Conservation (phyloP, 192 early-diverging fungal genomes). For the Powellomyces hirtus region DNA sequence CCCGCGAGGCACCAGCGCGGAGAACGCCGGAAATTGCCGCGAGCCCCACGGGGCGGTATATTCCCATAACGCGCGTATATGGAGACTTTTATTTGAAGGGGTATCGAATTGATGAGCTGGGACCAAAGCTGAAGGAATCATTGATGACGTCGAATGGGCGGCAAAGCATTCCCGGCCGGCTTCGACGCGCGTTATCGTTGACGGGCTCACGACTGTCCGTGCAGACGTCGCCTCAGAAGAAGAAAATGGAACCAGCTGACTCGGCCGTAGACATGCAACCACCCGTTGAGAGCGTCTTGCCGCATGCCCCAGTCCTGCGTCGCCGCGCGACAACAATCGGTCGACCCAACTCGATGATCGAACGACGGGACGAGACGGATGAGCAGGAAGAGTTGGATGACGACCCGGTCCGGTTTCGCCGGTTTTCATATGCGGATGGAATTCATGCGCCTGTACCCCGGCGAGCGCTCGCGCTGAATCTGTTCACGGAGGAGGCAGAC, state of each 20-base stretch:
- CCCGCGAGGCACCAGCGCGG: conserved; percentile 9
- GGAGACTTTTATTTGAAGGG: conserved; percentile 21
- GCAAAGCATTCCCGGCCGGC: not conserved
- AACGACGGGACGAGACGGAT: not conserved
- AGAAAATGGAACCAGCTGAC: not conserved
- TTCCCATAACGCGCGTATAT: conserved; percentile 14
- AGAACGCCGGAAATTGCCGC: conserved; percentile 11
- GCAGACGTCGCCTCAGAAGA: not conserved
- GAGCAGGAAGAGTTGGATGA: not conserved
- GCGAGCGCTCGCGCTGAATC: not conserved
- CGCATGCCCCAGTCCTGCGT: conserved; percentile 4
- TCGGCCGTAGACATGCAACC: not conserved
- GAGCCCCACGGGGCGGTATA: conserved; percentile 4
- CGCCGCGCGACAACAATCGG: conserved; percentile 1
- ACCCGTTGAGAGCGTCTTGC: not conserved
- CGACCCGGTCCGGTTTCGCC: not conserved
- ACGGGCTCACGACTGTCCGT: not conserved
- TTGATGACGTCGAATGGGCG: not conserved
- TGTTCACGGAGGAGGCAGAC: not conserved
- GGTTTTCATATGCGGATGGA: not conserved
- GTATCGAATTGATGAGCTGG: conserved; percentile 22
- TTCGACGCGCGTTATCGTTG: not conserved
- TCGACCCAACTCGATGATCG: not conserved
- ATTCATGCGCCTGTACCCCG: conserved; percentile 1
- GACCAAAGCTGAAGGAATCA: not conserved